phyloP scores from a whole-genome alignment of 2,329 filamentous ascomycete genomes.

The Exophiala bonariae region DNA sequence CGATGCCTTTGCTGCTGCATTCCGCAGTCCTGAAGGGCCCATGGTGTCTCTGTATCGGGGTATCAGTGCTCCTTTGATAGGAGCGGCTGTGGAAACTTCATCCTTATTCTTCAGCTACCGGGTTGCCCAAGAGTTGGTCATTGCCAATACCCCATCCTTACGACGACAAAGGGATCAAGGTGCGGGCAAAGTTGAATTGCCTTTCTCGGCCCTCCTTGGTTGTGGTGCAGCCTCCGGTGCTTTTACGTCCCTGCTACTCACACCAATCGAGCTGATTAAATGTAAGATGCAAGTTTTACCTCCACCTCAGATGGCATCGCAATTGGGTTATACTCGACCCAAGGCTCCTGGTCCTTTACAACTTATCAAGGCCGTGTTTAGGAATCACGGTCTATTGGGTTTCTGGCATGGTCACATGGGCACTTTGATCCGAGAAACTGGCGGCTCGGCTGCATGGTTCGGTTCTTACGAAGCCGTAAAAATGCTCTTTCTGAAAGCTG shows the following conservation, averaged over 20 bases:
- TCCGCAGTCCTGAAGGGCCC: slow-evolving; percentile 78
- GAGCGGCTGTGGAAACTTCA: slow-evolving; percentile 89
- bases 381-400: slow-evolving; percentile 75
- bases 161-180: slow-evolving; percentile 25
- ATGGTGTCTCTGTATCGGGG: slow-evolving; percentile 77
- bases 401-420: slow-evolving; percentile 97
- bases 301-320: slow-evolving; percentile 30
- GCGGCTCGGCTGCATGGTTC: slow-evolving; percentile 94
- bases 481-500: slow-evolving; percentile 64
- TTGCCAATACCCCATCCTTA: slow-evolving; percentile 60
- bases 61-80: slow-evolving; percentile 85
- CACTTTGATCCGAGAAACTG: slow-evolving; percentile 89
- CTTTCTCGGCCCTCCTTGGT: slow-evolving; percentile 71
- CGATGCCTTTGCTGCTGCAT: slow-evolving; percentile 80
- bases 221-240: slow-evolving; percentile 86
- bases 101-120: slow-evolving; percentile 91
- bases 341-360: slow-evolving; percentile 61
- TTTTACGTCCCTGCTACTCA: slow-evolving; percentile 86
- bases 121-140: slow-evolving; percentile 61
- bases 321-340: slow-evolving; percentile 39
- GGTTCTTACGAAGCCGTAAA: slow-evolving; percentile 82
- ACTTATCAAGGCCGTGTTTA: slow-evolving; percentile 77
- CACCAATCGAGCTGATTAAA: slow-evolving; percentile 94
- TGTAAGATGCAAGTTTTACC: slow-evolving; percentile 89
- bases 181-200: slow-evolving; percentile 51